Conservation (phyloP, 2,329 filamentous ascomycete genomes). For the Metarhizium robertsii region DNA sequence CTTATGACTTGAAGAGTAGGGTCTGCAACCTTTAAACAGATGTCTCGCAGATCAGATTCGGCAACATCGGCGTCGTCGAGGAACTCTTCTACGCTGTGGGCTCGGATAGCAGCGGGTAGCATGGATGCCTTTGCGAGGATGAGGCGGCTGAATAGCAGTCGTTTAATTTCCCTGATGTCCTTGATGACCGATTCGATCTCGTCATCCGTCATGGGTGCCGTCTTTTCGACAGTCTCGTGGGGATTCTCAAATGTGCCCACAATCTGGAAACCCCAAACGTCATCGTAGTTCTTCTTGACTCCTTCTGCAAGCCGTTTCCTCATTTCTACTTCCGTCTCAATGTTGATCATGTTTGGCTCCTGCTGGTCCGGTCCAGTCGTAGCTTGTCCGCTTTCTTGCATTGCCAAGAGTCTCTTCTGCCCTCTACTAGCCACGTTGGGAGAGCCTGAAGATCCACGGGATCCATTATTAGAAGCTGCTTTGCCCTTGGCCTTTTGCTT, state of each 20-base stretch:
- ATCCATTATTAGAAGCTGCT: slow-evolving; percentile 1
- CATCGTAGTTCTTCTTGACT: slow-evolving; percentile 15
- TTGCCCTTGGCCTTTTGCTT: slow-evolving; percentile 9
- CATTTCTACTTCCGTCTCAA: slow-evolving; percentile 20
- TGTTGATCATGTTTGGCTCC: slow-evolving; percentile 18
- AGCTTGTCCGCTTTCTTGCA: not conserved
- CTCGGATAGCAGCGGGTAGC: slow-evolving; percentile 16
- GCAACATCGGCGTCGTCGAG: slow-evolving; percentile 15
- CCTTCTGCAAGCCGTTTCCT: slow-evolving; percentile 16
- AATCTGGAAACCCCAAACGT: slow-evolving; percentile 11
- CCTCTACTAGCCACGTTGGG: not conserved
- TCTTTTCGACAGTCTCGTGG: slow-evolving; percentile 13
- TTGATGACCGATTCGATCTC: slow-evolving; percentile 15
- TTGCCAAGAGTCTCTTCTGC: not conserved
- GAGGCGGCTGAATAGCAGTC: slow-evolving; percentile 17
- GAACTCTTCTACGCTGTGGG: slow-evolving; percentile 15
- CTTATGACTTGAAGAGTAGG: slow-evolving; percentile 18
- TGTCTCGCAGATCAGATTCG: slow-evolving; percentile 17
- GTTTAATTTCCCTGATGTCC: slow-evolving; percentile 19
- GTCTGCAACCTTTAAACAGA: slow-evolving; percentile 17
- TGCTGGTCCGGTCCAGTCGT: not conserved
- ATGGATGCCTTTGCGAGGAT: slow-evolving; percentile 16
- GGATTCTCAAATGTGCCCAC: slow-evolving; percentile 18
- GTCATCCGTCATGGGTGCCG: slow-evolving; percentile 15
- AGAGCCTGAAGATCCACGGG: not conserved